These are phyloP conservation scores for Centella asiatica DNA, from an alignment of 129 eudicot genomes.

Conservation along the genomic window DNA sequence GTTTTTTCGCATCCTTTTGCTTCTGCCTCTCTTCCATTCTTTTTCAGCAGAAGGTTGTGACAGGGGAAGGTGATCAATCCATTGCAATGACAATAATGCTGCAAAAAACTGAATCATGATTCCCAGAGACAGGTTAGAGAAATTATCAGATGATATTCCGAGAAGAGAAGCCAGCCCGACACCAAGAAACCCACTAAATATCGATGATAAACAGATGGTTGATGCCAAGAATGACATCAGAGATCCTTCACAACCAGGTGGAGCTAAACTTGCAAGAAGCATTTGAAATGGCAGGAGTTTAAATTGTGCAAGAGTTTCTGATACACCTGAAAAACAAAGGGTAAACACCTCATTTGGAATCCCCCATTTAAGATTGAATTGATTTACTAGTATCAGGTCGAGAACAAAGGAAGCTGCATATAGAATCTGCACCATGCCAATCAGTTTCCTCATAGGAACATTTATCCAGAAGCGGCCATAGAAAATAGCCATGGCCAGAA, in stretches of 20 bases:
- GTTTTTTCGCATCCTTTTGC: constrained; percentile 44
- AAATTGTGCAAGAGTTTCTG: constrained; percentile 72
- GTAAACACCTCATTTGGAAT: constrained; percentile 54
- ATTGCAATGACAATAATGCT: constrained; percentile 60
- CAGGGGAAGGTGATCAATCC: constrained; percentile 52
- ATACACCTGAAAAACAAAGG: constrained; percentile 75
- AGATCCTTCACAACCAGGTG: constrained; percentile 85
- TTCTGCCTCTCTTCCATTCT: constrained; percentile 48
- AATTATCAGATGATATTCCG: constrained; percentile 62
- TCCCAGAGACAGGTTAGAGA: constrained; percentile 61
- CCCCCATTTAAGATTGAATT: constrained; percentile 54
- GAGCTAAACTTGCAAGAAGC: constrained; percentile 78
- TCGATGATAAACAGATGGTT: constrained; percentile 74
- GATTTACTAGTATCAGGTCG: constrained; percentile 69
- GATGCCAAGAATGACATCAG: constrained; percentile 84
- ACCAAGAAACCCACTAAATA: constrained; percentile 75
- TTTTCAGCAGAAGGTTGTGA: constrained; percentile 27
- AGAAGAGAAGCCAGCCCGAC: constrained; percentile 82
- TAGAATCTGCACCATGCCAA: constrained; percentile 35
- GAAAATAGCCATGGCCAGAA: constrained; percentile 46
- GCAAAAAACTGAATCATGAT: constrained; percentile 65
- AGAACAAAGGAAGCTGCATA: constrained; percentile 71
- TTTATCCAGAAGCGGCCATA: constrained; percentile 56
- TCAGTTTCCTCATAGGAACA: constrained; percentile 56
- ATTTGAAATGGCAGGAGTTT: constrained; percentile 81